These are phyloP conservation scores for Hypoxylon sp. DNA, from an alignment of 2,329 filamentous ascomycete genomes.

Conservation along the genomic window DNA sequence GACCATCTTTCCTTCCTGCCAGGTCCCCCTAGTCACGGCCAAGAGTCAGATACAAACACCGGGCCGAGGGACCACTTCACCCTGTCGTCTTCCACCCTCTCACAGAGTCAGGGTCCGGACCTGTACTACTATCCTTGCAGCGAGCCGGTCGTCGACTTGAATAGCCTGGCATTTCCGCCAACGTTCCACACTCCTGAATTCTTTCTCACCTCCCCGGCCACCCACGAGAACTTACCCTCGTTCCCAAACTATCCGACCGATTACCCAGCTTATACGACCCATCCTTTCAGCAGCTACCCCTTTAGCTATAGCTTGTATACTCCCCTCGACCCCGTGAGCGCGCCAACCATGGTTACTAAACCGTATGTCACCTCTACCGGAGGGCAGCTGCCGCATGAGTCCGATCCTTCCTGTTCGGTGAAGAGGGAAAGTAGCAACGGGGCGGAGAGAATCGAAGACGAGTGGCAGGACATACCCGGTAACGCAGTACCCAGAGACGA, in stretches of 20 bases:
- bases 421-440: neutral
- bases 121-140: constrained; percentile 20
- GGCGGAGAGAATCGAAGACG: neutral
- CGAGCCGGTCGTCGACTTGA: neutral
- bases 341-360: constrained; percentile 13
- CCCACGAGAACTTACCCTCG: constrained; percentile 7
- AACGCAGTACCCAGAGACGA: neutral
- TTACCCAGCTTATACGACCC: constrained; percentile 17
- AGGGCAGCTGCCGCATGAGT: neutral
- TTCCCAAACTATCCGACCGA: constrained; percentile 2
- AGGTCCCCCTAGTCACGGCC: constrained; percentile 16
- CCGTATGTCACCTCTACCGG: neutral
- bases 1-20: constrained; percentile 14
- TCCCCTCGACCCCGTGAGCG: constrained; percentile 2
- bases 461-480: constrained; percentile 1
- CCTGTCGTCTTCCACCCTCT: constrained; percentile 30
- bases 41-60: constrained; percentile 19
- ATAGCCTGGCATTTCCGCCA: constrained; percentile 10
- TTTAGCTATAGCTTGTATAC: constrained; percentile 7
- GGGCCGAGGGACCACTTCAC: constrained; percentile 22
- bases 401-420: neutral
- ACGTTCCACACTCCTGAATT: constrained; percentile 16
- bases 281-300: neutral
- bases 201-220: constrained; percentile 5
- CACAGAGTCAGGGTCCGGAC: constrained; percentile 21